A percentile compares a stretch with the other conserved stretches of the same genome.
Evolutionary conservation across 805 yeast species (phyloP).

Genomic region (Candida takata): DNA sequence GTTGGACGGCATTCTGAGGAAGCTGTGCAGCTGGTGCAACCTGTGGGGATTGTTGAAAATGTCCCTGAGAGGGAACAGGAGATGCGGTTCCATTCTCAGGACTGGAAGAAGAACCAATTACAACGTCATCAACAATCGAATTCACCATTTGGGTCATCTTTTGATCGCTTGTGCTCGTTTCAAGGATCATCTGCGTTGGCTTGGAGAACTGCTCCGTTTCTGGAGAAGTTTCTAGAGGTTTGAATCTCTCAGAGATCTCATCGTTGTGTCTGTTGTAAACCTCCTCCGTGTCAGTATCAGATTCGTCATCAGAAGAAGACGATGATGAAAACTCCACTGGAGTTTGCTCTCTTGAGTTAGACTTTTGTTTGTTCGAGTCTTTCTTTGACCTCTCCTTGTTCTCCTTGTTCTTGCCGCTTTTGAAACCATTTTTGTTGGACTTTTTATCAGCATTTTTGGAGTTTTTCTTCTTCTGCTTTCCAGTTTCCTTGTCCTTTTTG

Average conservation of each 20-base stretch:
- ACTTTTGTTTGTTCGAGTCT: background rate
- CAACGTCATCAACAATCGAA: slow-evolving; percentile 2
- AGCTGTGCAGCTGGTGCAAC: background rate
- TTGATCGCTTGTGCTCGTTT: background rate
- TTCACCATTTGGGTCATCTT: slow-evolving; percentile 3
- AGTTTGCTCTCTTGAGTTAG: too few species aligned
- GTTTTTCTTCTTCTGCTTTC: background rate
- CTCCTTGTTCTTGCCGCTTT: slow-evolving; percentile 3
- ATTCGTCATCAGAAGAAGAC: slow-evolving; percentile 1
- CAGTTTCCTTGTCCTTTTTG: background rate
- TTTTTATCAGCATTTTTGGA: background rate
- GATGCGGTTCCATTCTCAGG: background rate
- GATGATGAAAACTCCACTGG: too few species aligned
- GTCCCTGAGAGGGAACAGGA: background rate
- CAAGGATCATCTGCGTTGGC: background rate
- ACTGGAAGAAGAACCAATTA: background rate
- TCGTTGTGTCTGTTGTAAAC: slow-evolving; percentile 1
- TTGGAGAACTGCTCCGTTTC: background rate
- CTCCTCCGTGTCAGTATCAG: slow-evolving; percentile 1
- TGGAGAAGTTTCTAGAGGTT: background rate
- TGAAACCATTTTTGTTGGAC: too few species aligned
- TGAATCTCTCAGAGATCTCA: background rate
- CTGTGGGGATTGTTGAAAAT: background rate
- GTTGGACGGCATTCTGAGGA: background rate
- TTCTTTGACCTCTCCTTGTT: background rate